A percentile compares a stretch with the other conserved stretches of the same genome.
Conservation (phyloP, 495 filamentous ascomycete species). For the Aspergillus nidulans region DNA sequence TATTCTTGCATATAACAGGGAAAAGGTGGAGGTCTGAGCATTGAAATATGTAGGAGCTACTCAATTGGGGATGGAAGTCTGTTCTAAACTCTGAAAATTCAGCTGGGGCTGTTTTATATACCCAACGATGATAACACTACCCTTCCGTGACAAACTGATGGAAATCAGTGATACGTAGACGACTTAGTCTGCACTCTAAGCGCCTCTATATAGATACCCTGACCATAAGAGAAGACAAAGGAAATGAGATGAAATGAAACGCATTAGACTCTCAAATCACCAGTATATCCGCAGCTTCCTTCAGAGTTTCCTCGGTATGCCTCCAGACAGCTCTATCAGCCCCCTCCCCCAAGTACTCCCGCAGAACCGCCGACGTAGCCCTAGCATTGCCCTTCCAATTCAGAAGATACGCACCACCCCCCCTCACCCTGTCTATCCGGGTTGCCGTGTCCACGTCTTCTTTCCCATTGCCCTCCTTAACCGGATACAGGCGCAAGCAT, state of each 20-base stretch:
- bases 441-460: background rate
- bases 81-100: too few species aligned
- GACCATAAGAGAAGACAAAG: too few species aligned
- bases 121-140: too few species aligned
- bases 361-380: background rate
- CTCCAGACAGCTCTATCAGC: too few species aligned
- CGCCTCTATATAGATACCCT: too few species aligned
- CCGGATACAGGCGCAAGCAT: background rate
- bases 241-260: too few species aligned
- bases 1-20: conserved; percentile 30
- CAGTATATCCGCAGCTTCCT: background rate
- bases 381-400: conserved; percentile 7
- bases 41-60: background rate
- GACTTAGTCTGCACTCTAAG: too few species aligned
- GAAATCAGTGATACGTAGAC: too few species aligned
- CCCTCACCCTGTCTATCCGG: background rate
- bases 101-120: too few species aligned
- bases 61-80: too few species aligned
- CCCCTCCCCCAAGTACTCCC: background rate
- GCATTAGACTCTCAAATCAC: too few species aligned
- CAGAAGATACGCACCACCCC: conserved; percentile 9
- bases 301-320: background rate
- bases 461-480: background rate
- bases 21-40: conserved; percentile 3
- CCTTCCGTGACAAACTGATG: too few species aligned